Conservation (phyloP, 805 yeast species). For the Teunomyces gatunensis region DNA sequence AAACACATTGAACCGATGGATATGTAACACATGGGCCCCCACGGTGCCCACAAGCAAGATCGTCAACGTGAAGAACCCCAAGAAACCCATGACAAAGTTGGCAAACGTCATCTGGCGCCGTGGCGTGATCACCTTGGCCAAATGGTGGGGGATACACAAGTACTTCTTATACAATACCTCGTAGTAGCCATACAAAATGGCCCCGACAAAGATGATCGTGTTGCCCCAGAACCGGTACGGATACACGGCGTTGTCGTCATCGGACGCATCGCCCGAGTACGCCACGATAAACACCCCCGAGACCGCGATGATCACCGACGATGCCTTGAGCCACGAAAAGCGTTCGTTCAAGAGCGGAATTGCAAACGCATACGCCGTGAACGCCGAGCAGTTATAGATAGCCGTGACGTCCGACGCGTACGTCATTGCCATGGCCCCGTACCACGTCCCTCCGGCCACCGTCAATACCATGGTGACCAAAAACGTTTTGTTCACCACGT, state of each 20-base stretch:
- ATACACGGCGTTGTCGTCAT: conserved; percentile 30
- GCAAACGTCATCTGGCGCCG: conserved; percentile 79
- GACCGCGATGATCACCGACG: conserved; percentile 70
- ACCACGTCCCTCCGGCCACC: conserved; percentile 82
- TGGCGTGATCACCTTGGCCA: conserved; percentile 40
- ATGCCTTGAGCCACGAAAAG: conserved; percentile 59
- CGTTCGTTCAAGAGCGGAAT: conserved; percentile 68
- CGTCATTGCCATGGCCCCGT: conserved; percentile 74
- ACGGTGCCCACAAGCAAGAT: conserved; percentile 50
- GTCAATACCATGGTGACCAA: conserved; percentile 58
- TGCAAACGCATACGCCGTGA: conserved; percentile 82
- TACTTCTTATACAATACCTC: conserved; percentile 78
- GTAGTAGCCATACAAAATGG: conserved; percentile 74
- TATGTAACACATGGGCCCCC: conserved; percentile 49
- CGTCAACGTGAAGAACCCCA: conserved; percentile 57
- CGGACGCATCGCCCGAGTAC: conserved; percentile 41
- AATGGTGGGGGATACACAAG: conserved; percentile 68
- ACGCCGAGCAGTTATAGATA: conserved; percentile 85
- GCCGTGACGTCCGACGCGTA: conserved; percentile 88
- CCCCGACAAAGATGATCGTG: conserved; percentile 66
- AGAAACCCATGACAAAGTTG: conserved; percentile 64
- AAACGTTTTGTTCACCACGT: conserved; percentile 44
- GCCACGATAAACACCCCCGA: conserved; percentile 78
- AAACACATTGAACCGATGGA: conserved; percentile 59
- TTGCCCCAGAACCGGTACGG: conserved; percentile 71